Evolutionary conservation across 1,139 yeast species (phyloP).

Genomic region (Hyphopichia wangnamkhiaoensis): DNA sequence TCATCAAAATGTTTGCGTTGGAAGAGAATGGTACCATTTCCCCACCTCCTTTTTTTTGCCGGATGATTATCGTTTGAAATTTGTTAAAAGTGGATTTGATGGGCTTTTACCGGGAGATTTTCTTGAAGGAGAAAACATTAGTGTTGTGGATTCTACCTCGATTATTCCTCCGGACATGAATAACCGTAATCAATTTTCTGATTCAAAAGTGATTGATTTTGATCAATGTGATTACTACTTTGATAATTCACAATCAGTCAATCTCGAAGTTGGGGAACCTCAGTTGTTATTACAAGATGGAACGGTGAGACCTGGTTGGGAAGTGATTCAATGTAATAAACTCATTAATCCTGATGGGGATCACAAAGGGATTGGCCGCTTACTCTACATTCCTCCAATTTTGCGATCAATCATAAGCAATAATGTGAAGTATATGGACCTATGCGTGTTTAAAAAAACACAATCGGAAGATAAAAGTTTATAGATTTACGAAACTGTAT

Average conservation of each 20-base stretch:
- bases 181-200: slow-evolving; percentile 62
- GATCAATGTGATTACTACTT: slow-evolving; percentile 58
- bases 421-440: slow-evolving; percentile 43
- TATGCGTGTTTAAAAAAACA: slow-evolving; percentile 38
- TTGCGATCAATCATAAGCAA: slow-evolving; percentile 25
- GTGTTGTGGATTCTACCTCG: slow-evolving; percentile 32
- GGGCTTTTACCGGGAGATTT: slow-evolving; percentile 92
- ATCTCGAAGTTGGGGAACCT: slow-evolving; percentile 31
- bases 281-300: slow-evolving; percentile 16
- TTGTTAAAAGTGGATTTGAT: slow-evolving; percentile 75
- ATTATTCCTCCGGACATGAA: slow-evolving; percentile 67
- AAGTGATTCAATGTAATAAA: slow-evolving; percentile 38
- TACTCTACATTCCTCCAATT: slow-evolving; percentile 44
- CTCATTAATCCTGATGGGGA: slow-evolving; percentile 51
- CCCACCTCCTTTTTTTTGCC: slow-evolving; percentile 86
- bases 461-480: background rate
- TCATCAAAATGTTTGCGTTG: slow-evolving; percentile 77
- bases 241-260: slow-evolving; percentile 48
- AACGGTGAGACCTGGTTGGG: slow-evolving; percentile 36
- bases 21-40: slow-evolving; percentile 93
- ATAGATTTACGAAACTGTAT: background rate
- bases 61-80: slow-evolving; percentile 56
- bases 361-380: slow-evolving; percentile 43
- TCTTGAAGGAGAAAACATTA: slow-evolving; percentile 36
- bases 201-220: slow-evolving; percentile 47